phyloP scores from a whole-genome alignment of 768 basidiomycete genomes.

The Phlegmacium glaucopus region DNA sequence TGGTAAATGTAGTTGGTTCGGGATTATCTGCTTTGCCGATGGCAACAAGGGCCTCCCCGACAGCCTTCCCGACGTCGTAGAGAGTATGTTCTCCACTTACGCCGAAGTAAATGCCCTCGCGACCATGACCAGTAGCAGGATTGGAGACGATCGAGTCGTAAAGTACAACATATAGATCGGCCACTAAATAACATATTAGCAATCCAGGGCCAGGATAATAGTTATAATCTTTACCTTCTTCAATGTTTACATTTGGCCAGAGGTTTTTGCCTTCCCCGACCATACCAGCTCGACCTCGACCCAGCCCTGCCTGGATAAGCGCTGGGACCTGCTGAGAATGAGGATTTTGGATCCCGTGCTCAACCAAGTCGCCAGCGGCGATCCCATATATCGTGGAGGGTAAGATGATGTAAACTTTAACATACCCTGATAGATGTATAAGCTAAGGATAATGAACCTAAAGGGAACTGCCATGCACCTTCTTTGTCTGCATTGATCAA shows the following conservation, averaged over 20 bases:
- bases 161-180: conserved; percentile 39
- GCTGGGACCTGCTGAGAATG: conserved; percentile 50
- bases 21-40: conserved; percentile 32
- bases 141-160: conserved; percentile 34
- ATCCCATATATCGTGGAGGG: conserved; percentile 61
- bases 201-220: background rate
- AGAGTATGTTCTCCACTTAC: conserved; percentile 46
- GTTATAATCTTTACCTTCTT: conserved; percentile 37
- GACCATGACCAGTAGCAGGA: conserved; percentile 36
- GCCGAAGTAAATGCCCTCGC: conserved; percentile 54
- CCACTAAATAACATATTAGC: conserved; percentile 23
- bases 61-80: conserved; percentile 37
- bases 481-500: conserved; percentile 45
- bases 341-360: conserved; percentile 49
- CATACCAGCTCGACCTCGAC: conserved; percentile 47
- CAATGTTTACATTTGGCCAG: conserved; percentile 54
- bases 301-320: conserved; percentile 42
- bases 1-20: conserved; percentile 45
- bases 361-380: conserved; percentile 43
- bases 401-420: conserved; percentile 45
- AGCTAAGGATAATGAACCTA: background rate
- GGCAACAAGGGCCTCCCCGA: conserved; percentile 36
- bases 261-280: conserved; percentile 54
- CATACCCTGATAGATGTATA: conserved; percentile 34
- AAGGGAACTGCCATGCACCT: conserved; percentile 26